Evolutionary conservation across 441 rosid species (phyloP), one percentile per base, ranked within the genome.

Genomic region (Omphalea diandra): DNA sequence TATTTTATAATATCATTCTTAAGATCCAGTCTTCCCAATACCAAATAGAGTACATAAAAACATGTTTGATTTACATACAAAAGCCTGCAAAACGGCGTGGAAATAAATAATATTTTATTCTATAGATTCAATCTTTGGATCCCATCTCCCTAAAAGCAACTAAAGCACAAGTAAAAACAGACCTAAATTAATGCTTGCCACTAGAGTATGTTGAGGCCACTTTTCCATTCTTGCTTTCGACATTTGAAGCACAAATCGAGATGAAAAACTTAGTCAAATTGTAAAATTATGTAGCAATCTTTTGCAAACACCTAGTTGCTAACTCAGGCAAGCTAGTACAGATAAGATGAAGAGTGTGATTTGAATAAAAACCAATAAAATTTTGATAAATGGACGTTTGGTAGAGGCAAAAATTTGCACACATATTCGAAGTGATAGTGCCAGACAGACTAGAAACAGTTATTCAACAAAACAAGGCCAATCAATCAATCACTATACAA

Each of bases 11-110:
- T 31, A 38, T 17, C 20, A 20, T 31, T 53, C 43, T 54, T 56
- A 27, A 64, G 63, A 71, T 71, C 63, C 27, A 63, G 33, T 63
- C 44, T 71, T 53, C 56, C 53, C 24, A 53, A 63, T 26, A 31
- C 26, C 55, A 71, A 50, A 32, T 71, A 43, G 7, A 59, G 55
- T 20, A 63, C 52, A 26, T n/a, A 7, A 12, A 53, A 64, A 20
- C 52, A 58, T 17, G 54, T 49, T 32, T 52, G 9, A 59, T 18
- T 36, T 65, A 60, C 61, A 72, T 20, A 65, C 8, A 52, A 38
- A 20, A 12, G 55, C 41, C 49, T 11, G 22, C 36, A 32, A 40
- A 38, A 36, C 27, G 59, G 35, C 3, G 32, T 17, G 8, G 6
- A 66, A 4, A 73, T 31, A 36, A 41, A 29, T 24, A 46, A 38